Conservation (phyloP, 2,329 filamentous ascomycete genomes). For the Cordyceps cicadae region DNA sequence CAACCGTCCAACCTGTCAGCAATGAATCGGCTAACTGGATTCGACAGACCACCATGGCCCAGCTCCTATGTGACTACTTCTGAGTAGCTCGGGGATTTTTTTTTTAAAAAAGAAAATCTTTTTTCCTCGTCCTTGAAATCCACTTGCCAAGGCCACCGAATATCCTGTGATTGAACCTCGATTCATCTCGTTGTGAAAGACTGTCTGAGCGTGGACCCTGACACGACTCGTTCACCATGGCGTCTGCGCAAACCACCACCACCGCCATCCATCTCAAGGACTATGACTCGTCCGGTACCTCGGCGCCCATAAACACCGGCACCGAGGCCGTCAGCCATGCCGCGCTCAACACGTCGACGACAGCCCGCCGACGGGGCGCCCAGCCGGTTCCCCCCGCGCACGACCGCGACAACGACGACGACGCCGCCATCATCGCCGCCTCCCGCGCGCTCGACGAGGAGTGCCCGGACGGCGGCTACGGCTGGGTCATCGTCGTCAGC, state of each 20-base stretch:
- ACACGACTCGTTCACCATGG: not conserved
- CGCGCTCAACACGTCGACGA: not conserved
- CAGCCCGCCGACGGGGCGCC: not conserved
- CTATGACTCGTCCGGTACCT: not conserved
- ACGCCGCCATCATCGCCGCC: conserved; percentile 24
- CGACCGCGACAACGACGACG: conserved; percentile 1
- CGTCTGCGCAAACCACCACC: not conserved
- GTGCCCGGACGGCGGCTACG: conserved; percentile 42
- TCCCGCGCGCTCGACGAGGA: conserved; percentile 32
- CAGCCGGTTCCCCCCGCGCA: not conserved
- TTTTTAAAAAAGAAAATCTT: too few species aligned
- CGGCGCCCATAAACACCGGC: not conserved
- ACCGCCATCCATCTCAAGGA: not conserved
- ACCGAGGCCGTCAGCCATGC: not conserved
- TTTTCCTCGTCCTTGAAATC: not conserved
- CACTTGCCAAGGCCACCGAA: too few species aligned
- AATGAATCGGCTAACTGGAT: not conserved
- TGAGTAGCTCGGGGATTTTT: not conserved
- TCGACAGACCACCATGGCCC: not conserved
- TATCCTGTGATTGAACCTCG: too few species aligned
- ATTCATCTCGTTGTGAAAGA: too few species aligned
- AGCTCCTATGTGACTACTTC: not conserved
- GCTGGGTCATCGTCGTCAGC: conserved; percentile 40
- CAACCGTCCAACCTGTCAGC: not conserved
- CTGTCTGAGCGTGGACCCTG: too few species aligned